Percentiles rank a stretch among this genome's conserved stretches.
These are phyloP conservation scores for Punctularia strigosozonata DNA, from an alignment of 768 basidiomycete species.

Conservation along the genomic window DNA sequence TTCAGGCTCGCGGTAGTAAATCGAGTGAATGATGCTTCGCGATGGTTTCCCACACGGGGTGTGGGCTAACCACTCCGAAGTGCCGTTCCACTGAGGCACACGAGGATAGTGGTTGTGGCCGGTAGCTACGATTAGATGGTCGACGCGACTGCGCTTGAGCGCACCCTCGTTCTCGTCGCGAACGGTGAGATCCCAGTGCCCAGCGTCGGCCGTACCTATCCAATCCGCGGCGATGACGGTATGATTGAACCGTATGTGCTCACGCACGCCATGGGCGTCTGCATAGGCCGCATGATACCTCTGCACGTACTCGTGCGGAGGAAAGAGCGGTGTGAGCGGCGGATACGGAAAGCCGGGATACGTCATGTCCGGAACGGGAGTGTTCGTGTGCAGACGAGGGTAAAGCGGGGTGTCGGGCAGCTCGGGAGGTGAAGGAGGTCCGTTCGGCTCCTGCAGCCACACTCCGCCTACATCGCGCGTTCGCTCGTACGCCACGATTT, in stretches of 20 bases:
- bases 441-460: conserved; percentile 26
- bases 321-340: conserved; percentile 36
- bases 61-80: conserved; percentile 34
- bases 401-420: conserved; percentile 47
- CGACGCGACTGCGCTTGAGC: conserved; percentile 22
- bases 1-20: conserved; percentile 39
- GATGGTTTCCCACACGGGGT: conserved; percentile 8
- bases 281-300: conserved; percentile 36
- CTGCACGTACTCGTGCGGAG: conserved; percentile 31
- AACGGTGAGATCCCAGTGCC: conserved; percentile 34
- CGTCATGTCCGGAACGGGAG: conserved; percentile 45
- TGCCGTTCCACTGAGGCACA: conserved; percentile 32
- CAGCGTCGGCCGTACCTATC: conserved; percentile 22
- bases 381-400: conserved; percentile 41
- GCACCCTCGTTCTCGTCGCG: conserved; percentile 9
- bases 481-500: conserved; percentile 43
- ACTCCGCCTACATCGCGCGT: conserved; percentile 42
- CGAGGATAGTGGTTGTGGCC: conserved; percentile 45
- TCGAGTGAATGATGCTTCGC: conserved; percentile 37
- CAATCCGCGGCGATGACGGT: conserved; percentile 33
- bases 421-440: conserved; percentile 24
- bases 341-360: conserved; percentile 44
- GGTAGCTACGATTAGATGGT: conserved; percentile 45
- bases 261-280: conserved; percentile 23
- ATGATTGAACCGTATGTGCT: conserved; percentile 30